Evolutionary conservation across 2,329 filamentous ascomycete genomes (phyloP), one percentile per base, ranked within the genome.

Genomic region (Penicillium crustosum): DNA sequence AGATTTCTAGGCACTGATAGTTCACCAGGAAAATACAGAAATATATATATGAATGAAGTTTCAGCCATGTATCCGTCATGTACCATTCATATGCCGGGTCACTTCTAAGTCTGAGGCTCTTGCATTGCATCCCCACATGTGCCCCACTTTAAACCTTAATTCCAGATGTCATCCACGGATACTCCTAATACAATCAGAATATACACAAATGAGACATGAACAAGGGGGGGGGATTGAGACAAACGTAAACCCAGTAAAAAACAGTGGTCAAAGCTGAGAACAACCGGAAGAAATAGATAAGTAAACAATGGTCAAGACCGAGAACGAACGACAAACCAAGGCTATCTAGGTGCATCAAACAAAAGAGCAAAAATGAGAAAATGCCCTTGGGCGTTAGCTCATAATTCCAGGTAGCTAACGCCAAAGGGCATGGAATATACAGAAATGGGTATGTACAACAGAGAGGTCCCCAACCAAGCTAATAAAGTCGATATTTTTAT

Each of bases 61-160:
- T 33, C 7, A 6, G n/a, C n/a, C 12, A 45, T 33, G 7, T 47
- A 21, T 33, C 31, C 31, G 3, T 33, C 5, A 13, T 21, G n/a
- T 31, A 21, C 44, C 27, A 31, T 21, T 21, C 10, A 2, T 19
- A 4, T 6, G 6, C 7, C 12, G 4, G 7, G 15, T 33, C 29
- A 6, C n/a, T 47, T n/a, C n/a, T n/a, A n/a, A n/a, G n/a, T n/a
- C n/a, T 47, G 29, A 47, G 44, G 44, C 29, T 47, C 29, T 33
- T 47, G 29, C 19, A 33, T 23, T 33, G 13, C 3, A 17, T 42
- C 21, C 42, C 25, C 42, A 44, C 10, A 5, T 17, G 13, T 13
- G 29, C 19, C 3, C 44, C 44, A 47, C 44, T 33, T 33, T 33
- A 4, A 47, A 47, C 44, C 44, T 21, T 33, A 47, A 47, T 17